These are phyloP conservation scores for Areca catechu DNA, from an alignment of 176 grass and related monocot genomes.

Conservation along the genomic window DNA sequence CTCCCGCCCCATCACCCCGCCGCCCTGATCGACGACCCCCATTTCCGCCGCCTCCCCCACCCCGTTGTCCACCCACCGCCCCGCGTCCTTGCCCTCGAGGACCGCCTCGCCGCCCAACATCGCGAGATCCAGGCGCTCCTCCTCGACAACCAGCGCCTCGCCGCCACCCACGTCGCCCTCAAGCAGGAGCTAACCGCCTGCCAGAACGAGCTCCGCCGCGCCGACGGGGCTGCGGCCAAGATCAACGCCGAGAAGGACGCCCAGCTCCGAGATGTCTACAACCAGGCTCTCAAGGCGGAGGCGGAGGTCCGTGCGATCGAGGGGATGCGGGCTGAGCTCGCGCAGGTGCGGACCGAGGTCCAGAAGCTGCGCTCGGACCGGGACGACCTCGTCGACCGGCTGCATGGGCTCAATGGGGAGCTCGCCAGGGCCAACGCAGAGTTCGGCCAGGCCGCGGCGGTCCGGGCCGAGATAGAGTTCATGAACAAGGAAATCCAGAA, in stretches of 20 bases:
- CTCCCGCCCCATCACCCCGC: not conserved
- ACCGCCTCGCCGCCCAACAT: slow-evolving; percentile 42
- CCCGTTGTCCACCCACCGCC: not conserved
- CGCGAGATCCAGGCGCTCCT: slow-evolving; percentile 66
- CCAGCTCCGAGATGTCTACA: slow-evolving; percentile 32
- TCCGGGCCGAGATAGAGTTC: slow-evolving; percentile 50
- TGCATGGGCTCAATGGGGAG: slow-evolving; percentile 38
- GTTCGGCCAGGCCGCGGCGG: slow-evolving; percentile 18
- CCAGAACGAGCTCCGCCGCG: slow-evolving; percentile 62
- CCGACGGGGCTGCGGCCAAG: slow-evolving; percentile 32
- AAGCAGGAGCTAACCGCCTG: slow-evolving; percentile 58
- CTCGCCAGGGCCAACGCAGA: slow-evolving; percentile 33
- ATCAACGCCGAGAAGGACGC: slow-evolving; percentile 33
- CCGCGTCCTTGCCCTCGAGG: slow-evolving; percentile 45
- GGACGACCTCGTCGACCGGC: slow-evolving; percentile 37
- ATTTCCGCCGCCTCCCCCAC: slow-evolving; percentile 21
- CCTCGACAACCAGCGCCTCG: slow-evolving; percentile 86
- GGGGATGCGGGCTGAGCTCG: slow-evolving; percentile 36
- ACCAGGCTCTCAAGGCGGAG: slow-evolving; percentile 49
- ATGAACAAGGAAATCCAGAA: slow-evolving; percentile 92
- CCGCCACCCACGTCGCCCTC: slow-evolving; percentile 80
- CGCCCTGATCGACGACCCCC: not conserved
- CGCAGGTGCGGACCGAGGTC: slow-evolving; percentile 48
- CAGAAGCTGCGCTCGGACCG: slow-evolving; percentile 27
- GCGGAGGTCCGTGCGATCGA: slow-evolving; percentile 37